A percentile compares a stretch with the other conserved stretches of the same genome.
Evolutionary conservation across 306 rosid genomes (phyloP).

Genomic region (Sindora glabra): DNA sequence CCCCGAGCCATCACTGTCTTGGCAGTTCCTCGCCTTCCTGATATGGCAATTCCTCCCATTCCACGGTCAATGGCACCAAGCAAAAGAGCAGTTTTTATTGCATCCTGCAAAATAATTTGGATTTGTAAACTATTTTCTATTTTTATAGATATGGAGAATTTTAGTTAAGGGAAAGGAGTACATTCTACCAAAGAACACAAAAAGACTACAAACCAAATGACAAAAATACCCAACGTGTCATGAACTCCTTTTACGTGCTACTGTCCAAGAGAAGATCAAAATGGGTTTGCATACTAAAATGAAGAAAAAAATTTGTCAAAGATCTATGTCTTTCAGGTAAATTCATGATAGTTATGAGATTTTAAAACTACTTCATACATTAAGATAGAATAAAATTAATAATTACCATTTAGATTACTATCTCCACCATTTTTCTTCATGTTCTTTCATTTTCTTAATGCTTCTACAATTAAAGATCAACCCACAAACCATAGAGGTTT

Average conservation of each 20-base stretch:
- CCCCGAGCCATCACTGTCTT: constrained; percentile 97
- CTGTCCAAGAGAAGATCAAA: not conserved
- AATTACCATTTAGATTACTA: no score
- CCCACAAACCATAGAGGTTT: no score
- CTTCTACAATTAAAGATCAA: no score
- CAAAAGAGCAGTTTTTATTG: constrained; percentile 85
- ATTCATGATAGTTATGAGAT: not conserved
- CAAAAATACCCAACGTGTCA: not conserved
- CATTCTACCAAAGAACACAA: no score
- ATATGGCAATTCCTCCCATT: constrained; percentile 91
- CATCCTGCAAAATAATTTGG: constrained; percentile 52
- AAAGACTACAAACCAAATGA: no score
- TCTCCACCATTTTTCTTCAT: not conserved
- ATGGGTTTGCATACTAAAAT: not conserved
- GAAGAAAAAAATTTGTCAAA: not conserved
- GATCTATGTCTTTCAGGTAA: not conserved
- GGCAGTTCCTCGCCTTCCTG: constrained; percentile 90
- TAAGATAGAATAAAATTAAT: not conserved
- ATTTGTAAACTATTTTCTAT: no score
- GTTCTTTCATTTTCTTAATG: not conserved
- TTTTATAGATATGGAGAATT: no score
- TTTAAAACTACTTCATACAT: not conserved
- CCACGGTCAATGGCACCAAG: constrained; percentile 86
- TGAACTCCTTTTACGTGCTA: not conserved
- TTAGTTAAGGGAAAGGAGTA: no score